phyloP scores from a whole-genome alignment of 108 stramenopile genomes.

The Cyclotella atomus region DNA sequence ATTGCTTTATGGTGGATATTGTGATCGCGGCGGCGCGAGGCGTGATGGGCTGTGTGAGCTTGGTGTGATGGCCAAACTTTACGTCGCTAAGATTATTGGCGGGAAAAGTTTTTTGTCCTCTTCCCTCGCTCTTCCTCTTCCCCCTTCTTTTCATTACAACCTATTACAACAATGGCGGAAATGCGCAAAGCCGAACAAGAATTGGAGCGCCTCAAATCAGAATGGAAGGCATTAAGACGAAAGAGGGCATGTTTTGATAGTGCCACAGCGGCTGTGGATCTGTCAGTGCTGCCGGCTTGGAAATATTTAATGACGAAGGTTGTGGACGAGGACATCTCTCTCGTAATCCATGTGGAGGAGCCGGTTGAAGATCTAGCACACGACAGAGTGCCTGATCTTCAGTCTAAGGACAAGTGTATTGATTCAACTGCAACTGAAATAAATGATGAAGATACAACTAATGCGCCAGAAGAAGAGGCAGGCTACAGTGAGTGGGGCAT shows the following conservation, averaged over 20 bases:
- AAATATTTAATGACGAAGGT: constrained; percentile 20
- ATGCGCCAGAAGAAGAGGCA: neutral
- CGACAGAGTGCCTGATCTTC: neutral
- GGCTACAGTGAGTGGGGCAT: constrained; percentile 15
- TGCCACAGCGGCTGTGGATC: neutral
- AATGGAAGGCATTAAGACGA: constrained; percentile 56
- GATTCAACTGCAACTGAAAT: neutral
- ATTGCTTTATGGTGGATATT: no score
- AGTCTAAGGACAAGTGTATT: neutral
- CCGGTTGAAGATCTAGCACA: constrained; percentile 5
- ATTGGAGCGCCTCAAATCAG: constrained; percentile 55
- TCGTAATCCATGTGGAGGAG: constrained; percentile 21
- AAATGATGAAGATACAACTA: neutral
- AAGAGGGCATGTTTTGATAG: constrained; percentile 11
- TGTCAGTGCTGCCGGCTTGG: constrained; percentile 25
- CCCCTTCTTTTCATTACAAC: no score
- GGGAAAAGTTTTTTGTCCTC: no score
- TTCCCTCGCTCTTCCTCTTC: no score
- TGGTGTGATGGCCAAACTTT: no score
- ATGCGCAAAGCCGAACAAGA: no score
- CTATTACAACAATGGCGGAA: no score
- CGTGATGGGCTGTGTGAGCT: no score
- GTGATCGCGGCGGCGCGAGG: no score
- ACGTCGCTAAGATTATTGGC: no score
- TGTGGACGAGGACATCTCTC: constrained; percentile 41